These are phyloP conservation scores for Xylaria sp. DNA, from an alignment of 2,329 filamentous ascomycete genomes.

Conservation along the genomic window DNA sequence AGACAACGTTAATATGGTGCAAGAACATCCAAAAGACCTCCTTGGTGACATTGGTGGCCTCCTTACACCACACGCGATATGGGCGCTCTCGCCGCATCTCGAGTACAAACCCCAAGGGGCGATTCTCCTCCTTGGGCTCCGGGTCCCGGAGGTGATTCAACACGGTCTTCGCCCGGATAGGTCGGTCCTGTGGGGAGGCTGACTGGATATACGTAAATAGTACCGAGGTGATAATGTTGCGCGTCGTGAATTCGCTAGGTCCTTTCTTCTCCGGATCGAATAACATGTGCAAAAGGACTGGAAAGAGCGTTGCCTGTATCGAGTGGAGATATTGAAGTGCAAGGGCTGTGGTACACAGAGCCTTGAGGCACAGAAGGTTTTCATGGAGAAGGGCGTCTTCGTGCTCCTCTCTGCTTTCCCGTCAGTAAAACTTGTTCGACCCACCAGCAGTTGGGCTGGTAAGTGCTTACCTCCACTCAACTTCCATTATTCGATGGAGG, in stretches of 20 bases:
- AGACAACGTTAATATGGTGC: slow-evolving; percentile 89
- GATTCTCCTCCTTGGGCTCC: slow-evolving; percentile 76
- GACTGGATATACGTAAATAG: slow-evolving; percentile 88
- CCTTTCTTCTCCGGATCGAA: slow-evolving; percentile 99
- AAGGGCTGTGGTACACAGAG: slow-evolving; percentile 88
- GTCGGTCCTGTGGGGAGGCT: slow-evolving; percentile 69
- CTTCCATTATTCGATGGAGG: slow-evolving; percentile 89
- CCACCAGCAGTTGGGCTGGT: not conserved
- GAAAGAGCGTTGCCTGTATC: slow-evolving; percentile 84
- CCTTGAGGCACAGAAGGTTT: slow-evolving; percentile 91
- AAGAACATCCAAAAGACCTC: slow-evolving; percentile 99
- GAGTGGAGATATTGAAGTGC: slow-evolving; percentile 84
- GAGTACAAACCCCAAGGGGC: slow-evolving; percentile 85
- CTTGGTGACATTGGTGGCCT: slow-evolving; percentile 91
- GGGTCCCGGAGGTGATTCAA: slow-evolving; percentile 84
- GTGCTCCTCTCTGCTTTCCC: slow-evolving; percentile 80
- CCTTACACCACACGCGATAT: slow-evolving; percentile 94
- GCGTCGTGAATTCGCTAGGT: slow-evolving; percentile 94
- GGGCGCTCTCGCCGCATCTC: slow-evolving; percentile 89
- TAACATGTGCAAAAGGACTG: slow-evolving; percentile 85
- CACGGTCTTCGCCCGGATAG: slow-evolving; percentile 76
- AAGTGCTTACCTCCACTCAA: slow-evolving; percentile 87
- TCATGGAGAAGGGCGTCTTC: slow-evolving; percentile 94
- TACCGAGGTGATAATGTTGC: slow-evolving; percentile 88
- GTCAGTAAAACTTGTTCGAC: slow-evolving; percentile 44